A percentile compares a stretch with the other conserved stretches of the same genome.
Evolutionary conservation across 73 alveolate genomes (phyloP).

Genomic region (Tetrahymena thermophila): DNA sequence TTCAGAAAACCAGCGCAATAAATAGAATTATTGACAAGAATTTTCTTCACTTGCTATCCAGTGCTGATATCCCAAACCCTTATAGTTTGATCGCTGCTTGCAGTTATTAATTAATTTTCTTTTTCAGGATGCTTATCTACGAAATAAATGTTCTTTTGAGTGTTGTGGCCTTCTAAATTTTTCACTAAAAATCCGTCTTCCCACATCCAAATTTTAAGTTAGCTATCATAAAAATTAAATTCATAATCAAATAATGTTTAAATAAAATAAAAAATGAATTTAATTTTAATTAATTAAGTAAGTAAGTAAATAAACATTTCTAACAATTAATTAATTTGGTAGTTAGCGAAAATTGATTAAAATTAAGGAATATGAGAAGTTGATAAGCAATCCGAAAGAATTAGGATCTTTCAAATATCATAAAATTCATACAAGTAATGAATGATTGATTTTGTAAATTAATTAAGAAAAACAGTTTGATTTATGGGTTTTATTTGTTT

Average conservation of each 20-base stretch:
- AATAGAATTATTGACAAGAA: neutral
- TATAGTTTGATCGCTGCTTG: neutral
- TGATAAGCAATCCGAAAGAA: too few relatives aligned
- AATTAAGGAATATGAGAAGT: neutral
- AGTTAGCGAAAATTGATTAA: neutral
- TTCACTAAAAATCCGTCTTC: neutral
- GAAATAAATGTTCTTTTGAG: neutral
- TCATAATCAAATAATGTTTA: neutral
- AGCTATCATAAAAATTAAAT: neutral
- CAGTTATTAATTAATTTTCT: neutral
- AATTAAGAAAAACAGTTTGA: neutral
- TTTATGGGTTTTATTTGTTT: neutral
- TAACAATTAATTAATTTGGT: too few relatives aligned
- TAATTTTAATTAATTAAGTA: too few relatives aligned
- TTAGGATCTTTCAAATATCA: neutral
- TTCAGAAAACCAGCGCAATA: neutral
- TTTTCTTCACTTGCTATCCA: neutral
- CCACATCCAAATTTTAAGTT: neutral
- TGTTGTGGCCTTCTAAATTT: neutral
- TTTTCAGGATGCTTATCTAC: neutral
- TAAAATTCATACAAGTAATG: neutral
- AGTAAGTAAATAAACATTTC: neutral
- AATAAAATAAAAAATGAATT: neutral
- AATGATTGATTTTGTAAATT: neutral
- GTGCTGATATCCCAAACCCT: neutral